These are phyloP conservation scores for Glutinoglossum americanum DNA, from an alignment of 495 filamentous ascomycete species.

Conservation along the genomic window DNA sequence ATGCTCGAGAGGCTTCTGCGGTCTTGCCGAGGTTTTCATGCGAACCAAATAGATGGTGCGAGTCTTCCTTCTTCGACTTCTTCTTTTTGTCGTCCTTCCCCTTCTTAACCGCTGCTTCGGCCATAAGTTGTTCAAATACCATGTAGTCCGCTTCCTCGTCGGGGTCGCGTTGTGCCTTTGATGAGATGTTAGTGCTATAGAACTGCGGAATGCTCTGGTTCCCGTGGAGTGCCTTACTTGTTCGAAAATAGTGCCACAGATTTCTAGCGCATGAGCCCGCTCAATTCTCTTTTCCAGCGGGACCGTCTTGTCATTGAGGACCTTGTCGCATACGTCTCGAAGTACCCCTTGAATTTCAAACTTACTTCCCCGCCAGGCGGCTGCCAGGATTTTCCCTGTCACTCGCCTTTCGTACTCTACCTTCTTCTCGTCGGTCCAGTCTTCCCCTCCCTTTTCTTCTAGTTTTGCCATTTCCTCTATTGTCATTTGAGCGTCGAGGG, in stretches of 20 bases:
- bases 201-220: slow-evolving; percentile 4
- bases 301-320: slow-evolving; percentile 60
- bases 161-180: slow-evolving; percentile 66
- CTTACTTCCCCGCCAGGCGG: slow-evolving; percentile 90
- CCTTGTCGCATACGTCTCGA: slow-evolving; percentile 61
- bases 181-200: slow-evolving; percentile 23
- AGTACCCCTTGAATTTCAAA: slow-evolving; percentile 96
- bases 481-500: slow-evolving; percentile 94
- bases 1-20: background rate
- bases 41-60: background rate
- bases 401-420: slow-evolving; percentile 88
- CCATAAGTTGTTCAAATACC: slow-evolving; percentile 95
- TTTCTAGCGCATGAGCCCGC: slow-evolving; percentile 67
- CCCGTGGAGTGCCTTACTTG: slow-evolving; percentile 35
- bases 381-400: slow-evolving; percentile 95
- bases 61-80: slow-evolving; percentile 33
- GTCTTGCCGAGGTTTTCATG: background rate
- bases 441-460: slow-evolving; percentile 87
- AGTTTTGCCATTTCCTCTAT: slow-evolving; percentile 98
- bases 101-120: slow-evolving; percentile 88
- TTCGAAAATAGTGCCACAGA: slow-evolving; percentile 70
- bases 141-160: slow-evolving; percentile 98
- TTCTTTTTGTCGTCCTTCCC: slow-evolving; percentile 53
- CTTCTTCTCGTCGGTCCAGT: slow-evolving; percentile 97
- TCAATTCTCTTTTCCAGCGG: slow-evolving; percentile 68